Conservation (phyloP, 169 alveolate species). For the Plasmodium blacklocki region DNA sequence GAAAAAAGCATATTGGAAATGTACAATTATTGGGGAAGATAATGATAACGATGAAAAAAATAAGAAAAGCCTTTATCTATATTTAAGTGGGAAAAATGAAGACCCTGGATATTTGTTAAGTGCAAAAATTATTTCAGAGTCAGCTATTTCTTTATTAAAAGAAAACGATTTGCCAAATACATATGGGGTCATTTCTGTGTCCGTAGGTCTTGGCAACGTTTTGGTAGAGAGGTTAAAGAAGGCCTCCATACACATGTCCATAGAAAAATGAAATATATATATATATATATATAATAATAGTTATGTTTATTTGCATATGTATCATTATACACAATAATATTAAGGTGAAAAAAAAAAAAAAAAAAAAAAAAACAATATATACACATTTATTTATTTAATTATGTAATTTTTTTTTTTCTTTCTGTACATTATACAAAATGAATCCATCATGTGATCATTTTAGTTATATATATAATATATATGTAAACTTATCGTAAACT, state of each 20-base stretch:
- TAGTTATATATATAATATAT: no score
- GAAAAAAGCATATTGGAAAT: conserved; percentile 40
- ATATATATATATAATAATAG: conserved; percentile 5
- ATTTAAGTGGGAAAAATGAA: conserved; percentile 60
- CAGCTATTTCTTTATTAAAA: conserved; percentile 45
- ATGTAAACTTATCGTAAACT: no score
- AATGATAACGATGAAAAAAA: neutral
- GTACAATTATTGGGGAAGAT: conserved; percentile 44
- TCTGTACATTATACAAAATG: no score
- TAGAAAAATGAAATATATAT: conserved; percentile 27
- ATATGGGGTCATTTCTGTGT: conserved; percentile 49
- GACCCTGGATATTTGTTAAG: conserved; percentile 64
- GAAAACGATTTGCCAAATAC: neutral
- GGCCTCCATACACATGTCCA: conserved; percentile 15
- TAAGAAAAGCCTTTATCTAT: conserved; percentile 12
- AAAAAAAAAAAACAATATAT: neutral
- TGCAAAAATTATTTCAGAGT: conserved; percentile 60
- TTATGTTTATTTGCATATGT: neutral
- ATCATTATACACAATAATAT: neutral
- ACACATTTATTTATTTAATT: no score
- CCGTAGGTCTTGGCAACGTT: conserved; percentile 55
- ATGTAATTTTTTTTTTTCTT: no score
- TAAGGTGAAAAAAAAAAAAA: neutral
- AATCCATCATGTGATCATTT: no score
- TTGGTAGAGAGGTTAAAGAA: conserved; percentile 35